Conservation (phyloP, 2,329 filamentous ascomycete species). For the Madurella mycetomatis region DNA sequence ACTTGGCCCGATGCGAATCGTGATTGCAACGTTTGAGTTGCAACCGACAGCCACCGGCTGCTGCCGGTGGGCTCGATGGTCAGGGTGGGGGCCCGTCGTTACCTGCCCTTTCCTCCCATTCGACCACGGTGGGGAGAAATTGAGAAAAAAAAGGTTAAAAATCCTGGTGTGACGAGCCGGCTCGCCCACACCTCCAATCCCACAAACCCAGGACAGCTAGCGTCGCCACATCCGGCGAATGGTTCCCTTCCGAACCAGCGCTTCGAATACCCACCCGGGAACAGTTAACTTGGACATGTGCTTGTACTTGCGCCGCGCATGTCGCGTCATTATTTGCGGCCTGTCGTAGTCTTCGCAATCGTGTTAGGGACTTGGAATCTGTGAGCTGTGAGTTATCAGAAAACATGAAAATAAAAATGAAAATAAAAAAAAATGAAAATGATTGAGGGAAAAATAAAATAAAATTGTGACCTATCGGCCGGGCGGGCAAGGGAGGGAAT, state of each 20-base stretch:
- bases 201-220: conserved; percentile 10
- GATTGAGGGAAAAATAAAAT: background rate
- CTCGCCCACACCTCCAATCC: conserved; percentile 9
- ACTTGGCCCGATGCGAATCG: conserved; percentile 30
- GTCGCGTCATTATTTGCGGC: background rate
- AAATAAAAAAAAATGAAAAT: no score
- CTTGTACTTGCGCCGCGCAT: background rate
- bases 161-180: conserved; percentile 17
- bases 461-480: background rate
- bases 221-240: conserved; percentile 8
- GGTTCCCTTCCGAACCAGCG: no score
- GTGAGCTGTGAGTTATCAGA: conserved; percentile 5
- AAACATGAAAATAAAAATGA: background rate
- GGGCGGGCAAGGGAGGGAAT: background rate
- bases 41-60: conserved; percentile 28
- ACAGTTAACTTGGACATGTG: no score
- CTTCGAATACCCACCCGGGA: background rate
- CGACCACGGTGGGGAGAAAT: conserved; percentile 15
- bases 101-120: background rate
- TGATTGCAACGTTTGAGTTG: conserved; percentile 28
- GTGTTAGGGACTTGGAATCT: background rate
- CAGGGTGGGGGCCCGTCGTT: conserved; percentile 5
- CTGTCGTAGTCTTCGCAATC: background rate
- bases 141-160: conserved; percentile 19
- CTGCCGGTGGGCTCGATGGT: conserved; percentile 16